Base-by-base conservation (phyloP, 2,329 filamentous ascomycete species). In the Teratosphaeriaceae sp. region DNA sequence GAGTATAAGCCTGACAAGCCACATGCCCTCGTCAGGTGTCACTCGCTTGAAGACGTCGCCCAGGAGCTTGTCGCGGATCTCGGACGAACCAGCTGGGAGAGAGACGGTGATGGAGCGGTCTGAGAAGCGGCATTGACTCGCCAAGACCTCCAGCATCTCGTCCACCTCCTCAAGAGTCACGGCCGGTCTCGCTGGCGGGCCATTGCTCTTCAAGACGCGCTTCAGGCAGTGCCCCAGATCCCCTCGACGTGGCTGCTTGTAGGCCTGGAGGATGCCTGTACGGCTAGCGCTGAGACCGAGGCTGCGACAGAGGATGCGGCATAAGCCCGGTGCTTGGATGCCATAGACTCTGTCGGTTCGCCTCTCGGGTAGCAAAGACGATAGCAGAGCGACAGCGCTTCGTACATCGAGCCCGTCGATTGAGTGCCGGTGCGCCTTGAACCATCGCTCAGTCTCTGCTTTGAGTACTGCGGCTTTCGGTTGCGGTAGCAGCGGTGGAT, bases 1-100 rank as follows among this genome's bases (percentile, higher is more conserved):
- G 21, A 94, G 68, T 5, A 95, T 71, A 22, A 96, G 69, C 3
- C 89, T 76, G 0, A 85, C 85, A 9, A 95, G 72, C 89, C 89
- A 96, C 65, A 95, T 95, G 3, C 82, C 84, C 58, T 94, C 85
- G 33, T 71, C 70, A 2, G 85, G 77, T 35, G 71, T 70, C 8
- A 88, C 58, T 6, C 77, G 74, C 22, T 65, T 68, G 54, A 84
- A 85, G 1, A 89, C 58, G 0, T 61, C 58, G 16, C 70, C 69
- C 1, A 90, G 61, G 3, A 72, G 60, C 18, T 70, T 62, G 56
- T 75, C 55, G 54, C 68, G 60, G 2, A 41, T 43, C 22, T 51
- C 50, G 4, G 55, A 59, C 7, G 56, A 57, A 13, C 44, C 31
- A 8, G 47, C 46, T 11, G 52, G 53, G 5, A 24, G 16, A 49